Evolutionary conservation across 306 rosid genomes (phyloP).

Genomic region (Vigna unguiculata): DNA sequence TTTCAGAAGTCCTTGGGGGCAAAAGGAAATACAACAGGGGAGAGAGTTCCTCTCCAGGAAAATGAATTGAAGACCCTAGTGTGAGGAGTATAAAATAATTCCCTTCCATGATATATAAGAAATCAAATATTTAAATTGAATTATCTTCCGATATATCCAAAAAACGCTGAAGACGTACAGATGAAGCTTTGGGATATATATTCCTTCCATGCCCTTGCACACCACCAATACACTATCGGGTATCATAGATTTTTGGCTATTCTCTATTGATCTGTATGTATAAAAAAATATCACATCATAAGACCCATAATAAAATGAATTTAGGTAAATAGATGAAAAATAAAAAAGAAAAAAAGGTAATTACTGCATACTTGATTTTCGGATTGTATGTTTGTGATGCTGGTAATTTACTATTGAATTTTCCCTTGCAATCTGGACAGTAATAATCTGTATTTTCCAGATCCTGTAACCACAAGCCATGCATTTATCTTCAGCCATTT

Average conservation of each 20-base stretch:
- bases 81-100: not conserved
- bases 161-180: conserved; percentile 66
- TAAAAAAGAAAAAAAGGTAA: conserved; percentile 26
- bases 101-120: conserved; percentile 11
- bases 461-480: conserved; percentile 63
- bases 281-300: conserved; percentile 38
- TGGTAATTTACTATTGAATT: conserved; percentile 50
- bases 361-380: conserved; percentile 59
- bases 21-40: conserved; percentile 14
- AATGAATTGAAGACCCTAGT: conserved; percentile 11
- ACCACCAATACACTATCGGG: conserved; percentile 77
- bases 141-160: conserved; percentile 29
- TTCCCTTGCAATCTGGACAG: conserved; percentile 91
- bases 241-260: conserved; percentile 43
- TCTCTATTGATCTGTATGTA: conserved; percentile 69
- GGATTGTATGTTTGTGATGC: conserved; percentile 52
- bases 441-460: conserved; percentile 73
- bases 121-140: conserved; percentile 14
- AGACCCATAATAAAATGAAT: conserved; percentile 43
- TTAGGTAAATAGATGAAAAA: conserved; percentile 32
- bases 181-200: conserved; percentile 79
- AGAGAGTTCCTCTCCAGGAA: conserved; percentile 35
- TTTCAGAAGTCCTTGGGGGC: not conserved
- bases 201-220: conserved; percentile 97
- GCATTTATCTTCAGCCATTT: conserved; percentile 33